Evolutionary conservation across 179 eudicot genomes (phyloP).

Genomic region (Silene coronaria): DNA sequence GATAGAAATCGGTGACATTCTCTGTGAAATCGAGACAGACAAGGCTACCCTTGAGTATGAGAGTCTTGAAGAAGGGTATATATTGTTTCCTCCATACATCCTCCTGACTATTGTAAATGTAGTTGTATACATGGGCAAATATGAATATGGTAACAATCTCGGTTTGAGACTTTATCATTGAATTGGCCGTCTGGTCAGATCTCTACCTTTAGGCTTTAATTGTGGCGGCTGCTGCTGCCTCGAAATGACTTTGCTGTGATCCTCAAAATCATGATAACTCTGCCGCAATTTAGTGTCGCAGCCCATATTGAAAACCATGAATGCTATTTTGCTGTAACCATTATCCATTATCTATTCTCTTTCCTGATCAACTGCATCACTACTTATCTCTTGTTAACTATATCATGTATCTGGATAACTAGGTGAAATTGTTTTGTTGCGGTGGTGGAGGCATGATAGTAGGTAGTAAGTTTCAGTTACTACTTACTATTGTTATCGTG

Average conservation of each 20-base stretch:
- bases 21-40: slow-evolving; percentile 93
- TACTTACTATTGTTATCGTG: not conserved
- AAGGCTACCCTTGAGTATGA: slow-evolving; percentile 90
- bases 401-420: not conserved
- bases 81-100: slow-evolving; percentile 7
- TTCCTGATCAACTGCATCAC: no score
- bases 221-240: not conserved
- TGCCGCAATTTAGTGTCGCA: not conserved
- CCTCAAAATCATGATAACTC: not conserved
- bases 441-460: not conserved
- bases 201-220: not conserved
- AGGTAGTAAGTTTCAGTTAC: not conserved
- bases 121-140: not conserved
- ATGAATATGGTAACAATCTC: not conserved
- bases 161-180: not conserved
- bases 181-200: not conserved
- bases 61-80: slow-evolving; percentile 95
- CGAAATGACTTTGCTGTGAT: not conserved
- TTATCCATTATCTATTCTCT: no score
- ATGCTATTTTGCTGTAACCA: no score
- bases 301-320: no score
- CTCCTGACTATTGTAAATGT: not conserved
- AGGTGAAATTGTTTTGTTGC: not conserved
- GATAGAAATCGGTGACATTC: slow-evolving; percentile 86
- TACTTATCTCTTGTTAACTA: not conserved